Base-by-base conservation (phyloP, 192 early-diverging fungal species). In the Podila horticola region DNA sequence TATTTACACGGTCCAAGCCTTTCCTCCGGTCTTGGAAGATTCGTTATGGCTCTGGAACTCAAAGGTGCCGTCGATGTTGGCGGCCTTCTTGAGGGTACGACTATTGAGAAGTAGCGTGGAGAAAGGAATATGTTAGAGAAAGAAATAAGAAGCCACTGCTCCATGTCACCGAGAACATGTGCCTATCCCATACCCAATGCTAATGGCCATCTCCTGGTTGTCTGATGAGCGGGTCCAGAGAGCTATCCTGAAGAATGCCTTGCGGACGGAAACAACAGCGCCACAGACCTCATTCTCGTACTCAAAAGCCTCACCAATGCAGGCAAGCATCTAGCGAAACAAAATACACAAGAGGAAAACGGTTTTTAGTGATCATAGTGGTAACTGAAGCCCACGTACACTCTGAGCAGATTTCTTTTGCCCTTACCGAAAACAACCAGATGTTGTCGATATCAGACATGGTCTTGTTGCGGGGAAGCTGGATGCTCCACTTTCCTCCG, bases 401-500 rank as follows among this genome's bases (percentile, higher is more conserved):
- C 24, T 28, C 29, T 15, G 41, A 45, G 41, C 15, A 45, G 4
- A 45, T 15, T 59, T 31, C 17, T 9, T 30, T 60, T 0, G n/a
- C 26, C 26, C 65, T 48, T 86, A 94, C 93, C 38, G 93, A 93
- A 83, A 93, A 83, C 62, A 97, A 88, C 97, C 96, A 99, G 66
- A 90, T 84, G 49, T 91, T 87, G 83, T 97, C 94, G 72, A 96
- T 90, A 29, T 93, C 93, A 63, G 90, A 87, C 63, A 87, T 92
- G 19, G 90, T 88, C 75, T 92, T 92, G 65, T 83, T 85, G 75
- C 92, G 88, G 62, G 90, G 90, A 64, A 96, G 83, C 68, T 90
- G 86, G 63, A 94, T 86, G 64, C 91, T 90, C 94, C 97, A 98
- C 83, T 96, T 97, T 31, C 97, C 98, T 72, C 98, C 98, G 28